phyloP scores from a whole-genome alignment of 2,329 filamentous ascomycete genomes.

The Leptographium galeiforme region DNA sequence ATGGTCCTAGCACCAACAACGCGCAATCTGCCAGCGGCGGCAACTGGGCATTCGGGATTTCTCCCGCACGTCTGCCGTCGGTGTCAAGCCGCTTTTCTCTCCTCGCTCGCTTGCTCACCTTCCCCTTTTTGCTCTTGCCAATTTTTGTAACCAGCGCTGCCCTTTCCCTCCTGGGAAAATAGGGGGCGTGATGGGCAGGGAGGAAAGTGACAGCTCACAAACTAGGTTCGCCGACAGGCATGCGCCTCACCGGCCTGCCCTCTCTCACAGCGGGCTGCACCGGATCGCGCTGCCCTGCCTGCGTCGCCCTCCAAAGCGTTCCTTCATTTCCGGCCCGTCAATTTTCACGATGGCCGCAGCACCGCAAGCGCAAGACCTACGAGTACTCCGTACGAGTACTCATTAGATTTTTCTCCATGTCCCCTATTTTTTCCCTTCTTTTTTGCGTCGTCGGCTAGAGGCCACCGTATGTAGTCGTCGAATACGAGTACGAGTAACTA shows the following conservation, averaged over 20 bases:
- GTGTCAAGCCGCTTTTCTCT: too few relatives aligned
- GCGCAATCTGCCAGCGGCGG: too few relatives aligned
- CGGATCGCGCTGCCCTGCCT: background rate
- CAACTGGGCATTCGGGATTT: too few relatives aligned
- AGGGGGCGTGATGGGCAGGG: background rate
- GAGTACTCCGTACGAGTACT: too few relatives aligned
- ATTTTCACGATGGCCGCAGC: background rate
- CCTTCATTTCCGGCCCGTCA: background rate
- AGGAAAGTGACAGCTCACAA: background rate
- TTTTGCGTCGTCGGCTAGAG: too few relatives aligned
- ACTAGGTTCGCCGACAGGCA: background rate
- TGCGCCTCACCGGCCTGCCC: background rate
- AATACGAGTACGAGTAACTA: too few relatives aligned
- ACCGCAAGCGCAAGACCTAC: too few relatives aligned
- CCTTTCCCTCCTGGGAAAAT: conserved; percentile 1
- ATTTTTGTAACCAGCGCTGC: background rate
- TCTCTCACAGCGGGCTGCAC: background rate
- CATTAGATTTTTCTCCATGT: too few relatives aligned
- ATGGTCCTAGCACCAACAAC: too few relatives aligned
- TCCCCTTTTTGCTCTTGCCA: background rate
- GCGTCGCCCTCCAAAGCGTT: background rate
- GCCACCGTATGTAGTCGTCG: too few relatives aligned
- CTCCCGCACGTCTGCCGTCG: too few relatives aligned
- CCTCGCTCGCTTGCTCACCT: background rate
- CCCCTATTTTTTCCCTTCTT: too few relatives aligned